Evolutionary conservation across 2,329 filamentous ascomycete species (phyloP), one percentile per base, ranked within the genome.

Genomic region (Aspergillus nomiae): DNA sequence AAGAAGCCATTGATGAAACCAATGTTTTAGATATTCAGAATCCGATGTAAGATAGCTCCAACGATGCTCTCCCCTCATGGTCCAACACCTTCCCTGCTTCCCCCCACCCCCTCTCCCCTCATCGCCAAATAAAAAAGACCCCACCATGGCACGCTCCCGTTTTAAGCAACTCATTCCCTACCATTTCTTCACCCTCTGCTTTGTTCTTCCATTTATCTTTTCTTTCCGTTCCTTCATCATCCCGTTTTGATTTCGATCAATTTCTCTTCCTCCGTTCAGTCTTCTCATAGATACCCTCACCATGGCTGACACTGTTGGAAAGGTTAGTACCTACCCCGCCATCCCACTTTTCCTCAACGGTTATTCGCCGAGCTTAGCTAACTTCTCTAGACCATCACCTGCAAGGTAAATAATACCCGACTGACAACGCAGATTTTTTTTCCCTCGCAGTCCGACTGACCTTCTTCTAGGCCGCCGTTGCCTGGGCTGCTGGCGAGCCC

Each of bases 401-500:
- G 94, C 88, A 94, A 95, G 82, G 85, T 86, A 77, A 70, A 66
- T 60, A 70, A 66, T 60, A 24, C 14, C n/a, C n/a, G 28, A 51
- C 28, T 5, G 14, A 30, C 14, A 5, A 28, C 16, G 26, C 19
- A 11, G 36, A 24, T 24, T 21, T 19, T 14, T 36, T 2, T 54
- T 14, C 36, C 32, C 30, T 45, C 36, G 34, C 38, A 55, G 53
- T 59, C 56, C n/a, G 21, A 61, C 45, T 46, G 57, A 32, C 45
- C 46, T 8, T 48, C 6, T 21, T 26, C 19, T 65, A 89, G 90
- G 95, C 95, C 70, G 95, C 95, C 74, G 91, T 99, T 68, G 95
- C 95, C 78, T 99, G 95, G 95, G 94, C 94, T 81, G 93, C 95
- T 55, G 94, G 91, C 77, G 92, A 97, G 83, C 90, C 92, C 70